phyloP scores from a whole-genome alignment of 176 grass and related monocot species.

The Oryza longistaminata region DNA sequence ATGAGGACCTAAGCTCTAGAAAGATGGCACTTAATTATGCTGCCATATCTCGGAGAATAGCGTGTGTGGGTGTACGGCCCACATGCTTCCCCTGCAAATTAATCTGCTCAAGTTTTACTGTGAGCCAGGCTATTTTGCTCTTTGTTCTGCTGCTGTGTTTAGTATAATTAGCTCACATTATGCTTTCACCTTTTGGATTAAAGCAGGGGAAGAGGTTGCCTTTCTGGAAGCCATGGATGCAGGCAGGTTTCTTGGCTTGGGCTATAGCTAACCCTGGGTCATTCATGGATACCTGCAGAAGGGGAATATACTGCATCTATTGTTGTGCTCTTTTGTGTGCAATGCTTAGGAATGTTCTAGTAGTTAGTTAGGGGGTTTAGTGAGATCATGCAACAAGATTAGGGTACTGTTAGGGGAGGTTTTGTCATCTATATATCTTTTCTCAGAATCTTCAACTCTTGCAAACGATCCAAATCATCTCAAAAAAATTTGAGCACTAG shows the following conservation, averaged over 20 bases:
- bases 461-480: too few species aligned
- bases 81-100: neutral
- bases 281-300: neutral
- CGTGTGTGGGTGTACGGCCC: constrained; percentile 17
- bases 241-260: neutral
- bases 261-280: neutral
- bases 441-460: too few species aligned
- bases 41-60: neutral
- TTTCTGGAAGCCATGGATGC: neutral
- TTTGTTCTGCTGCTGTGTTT: neutral
- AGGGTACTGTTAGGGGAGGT: too few species aligned
- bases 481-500: too few species aligned
- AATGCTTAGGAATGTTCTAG: neutral
- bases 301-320: neutral
- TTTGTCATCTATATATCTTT: too few species aligned
- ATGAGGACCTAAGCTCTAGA: constrained; percentile 33
- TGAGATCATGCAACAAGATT: too few species aligned
- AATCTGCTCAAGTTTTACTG: neutral
- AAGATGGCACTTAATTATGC: constrained; percentile 31
- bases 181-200: neutral
- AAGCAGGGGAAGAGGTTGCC: neutral
- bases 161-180: neutral
- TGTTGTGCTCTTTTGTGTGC: neutral
- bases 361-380: neutral
- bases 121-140: neutral